Percentiles rank a stretch among this genome's conserved stretches.
Conservation (phyloP, 2,329 filamentous ascomycete species). For the Cladosporium sp. region DNA sequence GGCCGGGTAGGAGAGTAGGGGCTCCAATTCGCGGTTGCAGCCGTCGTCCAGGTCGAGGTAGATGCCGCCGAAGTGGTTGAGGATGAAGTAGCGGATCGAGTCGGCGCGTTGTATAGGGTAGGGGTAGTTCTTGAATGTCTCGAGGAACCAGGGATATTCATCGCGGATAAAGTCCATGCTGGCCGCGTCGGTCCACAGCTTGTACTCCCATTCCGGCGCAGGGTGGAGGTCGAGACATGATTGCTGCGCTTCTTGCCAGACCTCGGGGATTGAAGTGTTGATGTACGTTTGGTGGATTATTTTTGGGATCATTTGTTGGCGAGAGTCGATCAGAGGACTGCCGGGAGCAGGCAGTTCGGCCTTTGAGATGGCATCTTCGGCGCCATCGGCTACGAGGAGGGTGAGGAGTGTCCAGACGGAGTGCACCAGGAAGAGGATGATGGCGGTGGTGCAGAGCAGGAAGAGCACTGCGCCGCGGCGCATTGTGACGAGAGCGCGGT, state of each 20-base stretch:
- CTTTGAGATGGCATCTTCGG: constrained; percentile 61
- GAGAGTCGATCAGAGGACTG: constrained; percentile 50
- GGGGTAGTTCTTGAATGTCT: constrained; percentile 68
- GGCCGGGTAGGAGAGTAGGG: constrained; percentile 62
- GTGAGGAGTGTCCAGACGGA: constrained; percentile 68
- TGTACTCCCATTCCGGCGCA: constrained; percentile 63
- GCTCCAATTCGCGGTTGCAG: constrained; percentile 63
- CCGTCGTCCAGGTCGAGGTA: constrained; percentile 76
- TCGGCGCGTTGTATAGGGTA: constrained; percentile 76
- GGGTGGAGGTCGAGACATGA: constrained; percentile 62
- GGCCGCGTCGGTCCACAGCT: constrained; percentile 73
- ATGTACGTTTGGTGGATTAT: constrained; percentile 76
- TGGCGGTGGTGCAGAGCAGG: constrained; percentile 59
- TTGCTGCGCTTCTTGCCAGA: constrained; percentile 63
- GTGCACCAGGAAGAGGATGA: constrained; percentile 62
- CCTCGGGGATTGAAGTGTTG: constrained; percentile 63
- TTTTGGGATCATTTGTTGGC: constrained; percentile 64
- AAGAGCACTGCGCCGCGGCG: constrained; percentile 59
- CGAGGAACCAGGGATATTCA: constrained; percentile 67
- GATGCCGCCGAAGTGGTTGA: constrained; percentile 72
- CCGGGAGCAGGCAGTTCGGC: constrained; percentile 64
- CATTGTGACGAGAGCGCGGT: constrained; percentile 41
- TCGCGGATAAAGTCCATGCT: constrained; percentile 66
- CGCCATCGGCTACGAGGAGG: constrained; percentile 64
- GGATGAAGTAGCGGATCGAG: constrained; percentile 71